phyloP scores from a whole-genome alignment of 208 protist genomes.

The Trypanosoma theileri region DNA sequence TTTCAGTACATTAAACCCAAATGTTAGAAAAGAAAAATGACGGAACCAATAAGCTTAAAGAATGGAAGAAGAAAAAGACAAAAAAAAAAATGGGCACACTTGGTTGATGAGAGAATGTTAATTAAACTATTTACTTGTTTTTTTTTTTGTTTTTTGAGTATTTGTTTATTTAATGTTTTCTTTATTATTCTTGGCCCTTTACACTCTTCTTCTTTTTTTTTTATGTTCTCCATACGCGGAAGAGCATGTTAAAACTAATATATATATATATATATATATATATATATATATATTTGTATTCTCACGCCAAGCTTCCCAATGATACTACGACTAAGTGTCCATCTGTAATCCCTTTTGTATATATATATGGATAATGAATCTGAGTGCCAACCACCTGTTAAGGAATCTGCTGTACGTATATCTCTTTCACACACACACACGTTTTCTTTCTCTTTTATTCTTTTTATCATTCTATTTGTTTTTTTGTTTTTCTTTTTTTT shows the following conservation, averaged over 20 bases:
- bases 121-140: not conserved
- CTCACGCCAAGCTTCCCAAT: no score
- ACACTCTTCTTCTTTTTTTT: no score
- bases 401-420: not conserved
- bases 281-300: not conserved
- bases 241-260: not conserved
- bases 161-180: not conserved
- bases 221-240: not conserved
- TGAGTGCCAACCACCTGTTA: no score
- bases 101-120: not conserved
- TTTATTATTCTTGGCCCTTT: not conserved
- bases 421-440: not conserved
- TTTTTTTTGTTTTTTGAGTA: not conserved
- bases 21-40: no score
- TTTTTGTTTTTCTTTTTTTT: constrained; percentile 3
- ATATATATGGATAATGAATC: no score
- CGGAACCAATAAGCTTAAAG: no score
- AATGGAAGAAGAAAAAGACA: no score
- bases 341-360: no score
- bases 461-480: not conserved
- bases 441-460: not conserved
- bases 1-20: no score
- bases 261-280: constrained; percentile 9
- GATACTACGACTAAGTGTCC: no score
- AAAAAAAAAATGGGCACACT: not conserved